These are phyloP conservation scores for Sclerotinia borealis DNA, from an alignment of 2,329 filamentous ascomycete genomes.

Conservation along the genomic window DNA sequence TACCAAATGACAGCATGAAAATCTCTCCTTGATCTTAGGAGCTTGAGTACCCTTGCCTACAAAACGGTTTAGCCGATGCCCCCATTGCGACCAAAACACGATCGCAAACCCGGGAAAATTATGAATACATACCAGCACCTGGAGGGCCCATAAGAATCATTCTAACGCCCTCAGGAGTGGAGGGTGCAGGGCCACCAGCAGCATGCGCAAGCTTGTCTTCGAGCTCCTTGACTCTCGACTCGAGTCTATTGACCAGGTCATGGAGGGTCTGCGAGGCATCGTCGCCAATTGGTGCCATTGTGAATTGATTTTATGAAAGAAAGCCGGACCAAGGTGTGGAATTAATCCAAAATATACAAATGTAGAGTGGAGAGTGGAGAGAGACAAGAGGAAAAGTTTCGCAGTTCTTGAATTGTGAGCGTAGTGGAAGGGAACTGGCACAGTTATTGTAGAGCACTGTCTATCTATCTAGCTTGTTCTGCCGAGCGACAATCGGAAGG, in stretches of 20 bases:
- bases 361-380: neutral
- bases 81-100: neutral
- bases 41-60: slow-evolving; percentile 98
- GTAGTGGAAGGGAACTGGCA: neutral
- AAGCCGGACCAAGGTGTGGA: slow-evolving; percentile 28
- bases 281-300: slow-evolving; percentile 85
- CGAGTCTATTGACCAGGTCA: slow-evolving; percentile 75
- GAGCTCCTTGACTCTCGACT: slow-evolving; percentile 78
- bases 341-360: slow-evolving; percentile 10
- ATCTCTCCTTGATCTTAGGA: slow-evolving; percentile 96
- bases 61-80: slow-evolving; percentile 23
- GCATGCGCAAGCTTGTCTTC: slow-evolving; percentile 60
- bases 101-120: neutral
- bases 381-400: neutral
- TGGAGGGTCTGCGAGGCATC: slow-evolving; percentile 75
- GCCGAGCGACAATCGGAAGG: slow-evolving; percentile 5
- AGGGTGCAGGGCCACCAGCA: slow-evolving; percentile 47
- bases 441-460: neutral
- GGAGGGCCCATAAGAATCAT: slow-evolving; percentile 98
- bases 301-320: slow-evolving; percentile 32
- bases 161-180: slow-evolving; percentile 64
- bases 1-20: slow-evolving; percentile 94
- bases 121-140: slow-evolving; percentile 71
- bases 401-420: neutral
- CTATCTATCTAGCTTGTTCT: slow-evolving; percentile 2